These are phyloP conservation scores for Glebionis coronaria DNA, from an alignment of 129 eudicot species.

Conservation along the genomic window DNA sequence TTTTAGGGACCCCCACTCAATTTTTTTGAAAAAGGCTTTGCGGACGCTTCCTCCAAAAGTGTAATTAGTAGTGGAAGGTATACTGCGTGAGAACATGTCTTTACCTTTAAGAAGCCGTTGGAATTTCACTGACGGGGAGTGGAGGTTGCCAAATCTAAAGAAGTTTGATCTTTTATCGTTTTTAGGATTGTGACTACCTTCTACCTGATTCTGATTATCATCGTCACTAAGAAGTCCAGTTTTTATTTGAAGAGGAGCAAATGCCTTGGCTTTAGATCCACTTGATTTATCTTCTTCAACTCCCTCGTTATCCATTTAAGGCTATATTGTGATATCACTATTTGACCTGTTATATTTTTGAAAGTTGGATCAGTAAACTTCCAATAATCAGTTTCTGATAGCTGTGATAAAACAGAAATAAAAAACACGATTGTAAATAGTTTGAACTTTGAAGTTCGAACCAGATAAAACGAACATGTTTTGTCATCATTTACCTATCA, in stretches of 20 bases:
- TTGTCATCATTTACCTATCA: neutral
- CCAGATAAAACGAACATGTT: too few relatives aligned
- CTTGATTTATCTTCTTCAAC: conserved; percentile 22
- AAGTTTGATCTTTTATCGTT: conserved; percentile 20
- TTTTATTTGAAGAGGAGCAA: conserved; percentile 28
- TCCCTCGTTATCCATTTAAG: conserved; percentile 20
- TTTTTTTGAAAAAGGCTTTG: conserved; percentile 17
- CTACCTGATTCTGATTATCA: conserved; percentile 28
- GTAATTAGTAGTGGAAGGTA: conserved; percentile 18
- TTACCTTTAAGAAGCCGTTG: conserved; percentile 29
- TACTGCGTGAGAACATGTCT: conserved; percentile 27
- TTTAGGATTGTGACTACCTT: conserved; percentile 1
- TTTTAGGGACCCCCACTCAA: conserved; percentile 35
- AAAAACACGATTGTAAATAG: neutral
- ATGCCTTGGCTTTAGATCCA: conserved; percentile 11
- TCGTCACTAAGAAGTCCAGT: conserved; percentile 31
- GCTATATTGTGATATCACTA: conserved; percentile 1
- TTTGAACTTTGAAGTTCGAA: neutral
- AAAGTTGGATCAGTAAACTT: neutral
- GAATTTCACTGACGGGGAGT: conserved; percentile 32
- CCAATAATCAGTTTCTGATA: neutral
- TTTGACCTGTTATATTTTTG: neutral
- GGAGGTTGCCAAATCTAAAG: conserved; percentile 15
- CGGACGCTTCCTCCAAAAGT: conserved; percentile 26
- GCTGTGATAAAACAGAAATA: neutral